A percentile compares a stretch with the other conserved stretches of the same genome.
These are phyloP conservation scores for Daldinia sp. DNA, from an alignment of 2,329 filamentous ascomycete species.

Conservation along the genomic window DNA sequence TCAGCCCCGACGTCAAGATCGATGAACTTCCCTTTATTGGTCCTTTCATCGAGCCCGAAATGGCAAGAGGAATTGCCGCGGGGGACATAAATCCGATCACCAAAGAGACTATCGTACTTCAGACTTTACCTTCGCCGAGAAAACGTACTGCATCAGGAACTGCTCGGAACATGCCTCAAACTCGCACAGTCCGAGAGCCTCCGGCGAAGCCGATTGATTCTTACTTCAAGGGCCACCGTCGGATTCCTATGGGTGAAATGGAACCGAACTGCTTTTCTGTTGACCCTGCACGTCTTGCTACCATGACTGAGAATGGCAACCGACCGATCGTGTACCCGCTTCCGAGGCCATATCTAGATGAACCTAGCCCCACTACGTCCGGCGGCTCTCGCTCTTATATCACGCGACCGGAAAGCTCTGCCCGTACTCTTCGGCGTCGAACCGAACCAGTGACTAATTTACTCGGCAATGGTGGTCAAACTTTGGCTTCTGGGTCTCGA, in stretches of 20 bases:
- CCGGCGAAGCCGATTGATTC: constrained; percentile 65
- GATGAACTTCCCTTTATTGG: constrained; percentile 87
- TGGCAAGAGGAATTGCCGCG: constrained; percentile 79
- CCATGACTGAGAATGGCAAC: constrained; percentile 62
- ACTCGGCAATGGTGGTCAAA: constrained; percentile 50
- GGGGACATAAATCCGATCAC: constrained; percentile 93
- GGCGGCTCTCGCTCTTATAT: constrained; percentile 49
- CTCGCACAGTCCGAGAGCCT: constrained; percentile 46
- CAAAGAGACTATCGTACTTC: constrained; percentile 71
- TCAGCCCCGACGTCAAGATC: constrained; percentile 71
- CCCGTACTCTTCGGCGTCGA: constrained; percentile 61
- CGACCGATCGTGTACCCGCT: constrained; percentile 69
- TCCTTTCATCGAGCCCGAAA: constrained; percentile 72
- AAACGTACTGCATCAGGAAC: constrained; percentile 53
- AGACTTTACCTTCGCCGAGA: constrained; percentile 56
- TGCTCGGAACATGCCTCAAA: constrained; percentile 30
- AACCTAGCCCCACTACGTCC: constrained; percentile 41
- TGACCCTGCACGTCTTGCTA: constrained; percentile 62
- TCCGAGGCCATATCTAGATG: constrained; percentile 67
- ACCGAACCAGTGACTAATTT: constrained; percentile 65
- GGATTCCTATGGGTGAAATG: constrained; percentile 72
- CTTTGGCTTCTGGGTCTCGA: constrained; percentile 46
- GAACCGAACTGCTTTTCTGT: constrained; percentile 70
- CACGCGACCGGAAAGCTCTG: constrained; percentile 49
- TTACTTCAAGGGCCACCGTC: constrained; percentile 64